These are phyloP conservation scores for Kwoniella heveanensis DNA, from an alignment of 768 basidiomycete genomes.

Conservation along the genomic window DNA sequence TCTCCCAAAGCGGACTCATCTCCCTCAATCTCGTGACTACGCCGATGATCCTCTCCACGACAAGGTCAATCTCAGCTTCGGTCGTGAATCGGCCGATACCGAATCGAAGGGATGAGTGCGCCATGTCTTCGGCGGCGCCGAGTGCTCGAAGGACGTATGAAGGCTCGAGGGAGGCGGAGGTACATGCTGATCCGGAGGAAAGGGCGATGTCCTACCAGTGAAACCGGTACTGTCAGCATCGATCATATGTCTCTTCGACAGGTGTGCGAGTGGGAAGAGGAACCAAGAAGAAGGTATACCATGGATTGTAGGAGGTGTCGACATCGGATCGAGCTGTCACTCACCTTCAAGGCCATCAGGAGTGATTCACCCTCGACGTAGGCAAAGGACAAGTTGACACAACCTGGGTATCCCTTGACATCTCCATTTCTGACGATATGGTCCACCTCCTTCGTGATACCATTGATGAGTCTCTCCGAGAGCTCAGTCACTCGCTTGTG, in stretches of 20 bases:
- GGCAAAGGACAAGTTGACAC: conserved; percentile 91
- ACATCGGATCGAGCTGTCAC: too few species aligned
- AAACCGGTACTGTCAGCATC: too few species aligned
- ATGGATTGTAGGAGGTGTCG: too few species aligned
- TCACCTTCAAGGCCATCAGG: conserved; percentile 93
- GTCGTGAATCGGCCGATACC: conserved; percentile 98
- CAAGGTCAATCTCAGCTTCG: conserved; percentile 93
- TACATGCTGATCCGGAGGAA: conserved; percentile 97
- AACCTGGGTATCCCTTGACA: conserved; percentile 86
- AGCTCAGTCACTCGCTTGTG: conserved; percentile 71
- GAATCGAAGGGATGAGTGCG: conserved; percentile 94
- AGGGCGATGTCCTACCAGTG: conserved; percentile 93
- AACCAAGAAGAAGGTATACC: too few species aligned
- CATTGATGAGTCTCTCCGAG: conserved; percentile 75
- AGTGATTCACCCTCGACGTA: conserved; percentile 97
- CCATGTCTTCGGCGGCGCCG: conserved; percentile 98
- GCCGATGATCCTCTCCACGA: conserved; percentile 78
- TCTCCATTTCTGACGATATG: conserved; percentile 95
- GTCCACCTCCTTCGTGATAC: conserved; percentile 80
- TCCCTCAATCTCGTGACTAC: conserved; percentile 88
- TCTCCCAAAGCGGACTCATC: conserved; percentile 99
- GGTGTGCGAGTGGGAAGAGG: too few species aligned
- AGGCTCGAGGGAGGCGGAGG: conserved; percentile 95
- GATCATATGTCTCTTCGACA: too few species aligned
- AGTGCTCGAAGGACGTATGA: conserved; percentile 96